phyloP scores from a whole-genome alignment of 768 basidiomycete genomes.

The Chlorophyllum brunneum region DNA sequence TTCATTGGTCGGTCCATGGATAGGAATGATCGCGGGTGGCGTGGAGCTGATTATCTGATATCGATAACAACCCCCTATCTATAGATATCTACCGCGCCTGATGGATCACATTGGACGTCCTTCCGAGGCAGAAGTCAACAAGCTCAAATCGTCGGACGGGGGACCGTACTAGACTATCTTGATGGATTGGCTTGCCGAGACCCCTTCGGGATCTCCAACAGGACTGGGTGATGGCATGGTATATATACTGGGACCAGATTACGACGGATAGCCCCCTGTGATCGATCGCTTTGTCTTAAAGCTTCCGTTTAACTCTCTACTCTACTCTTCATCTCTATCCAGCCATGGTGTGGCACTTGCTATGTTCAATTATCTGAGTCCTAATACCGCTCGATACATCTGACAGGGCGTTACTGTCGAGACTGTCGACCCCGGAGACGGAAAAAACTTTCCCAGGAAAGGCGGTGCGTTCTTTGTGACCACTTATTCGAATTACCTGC shows the following conservation, averaged over 20 bases:
- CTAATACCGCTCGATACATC: constrained; percentile 1
- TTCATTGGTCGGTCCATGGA: too few relatives aligned
- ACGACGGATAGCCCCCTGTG: background rate
- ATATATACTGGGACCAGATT: constrained; percentile 4
- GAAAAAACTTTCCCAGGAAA: constrained; percentile 55
- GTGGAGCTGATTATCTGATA: constrained; percentile 12
- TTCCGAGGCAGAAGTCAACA: background rate
- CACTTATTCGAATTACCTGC: background rate
- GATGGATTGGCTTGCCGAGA: background rate
- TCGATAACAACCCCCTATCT: constrained; percentile 10
- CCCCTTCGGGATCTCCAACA: background rate
- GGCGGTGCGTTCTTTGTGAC: constrained; percentile 51
- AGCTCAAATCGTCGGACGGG: background rate
- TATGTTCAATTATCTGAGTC: background rate
- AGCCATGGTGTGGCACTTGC: constrained; percentile 2
- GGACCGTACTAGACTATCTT: background rate
- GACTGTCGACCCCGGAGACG: constrained; percentile 55
- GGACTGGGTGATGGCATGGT: background rate
- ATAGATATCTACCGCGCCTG: background rate
- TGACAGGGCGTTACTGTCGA: constrained; percentile 71
- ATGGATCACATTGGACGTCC: too few relatives aligned
- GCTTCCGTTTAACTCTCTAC: background rate
- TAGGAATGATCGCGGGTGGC: background rate
- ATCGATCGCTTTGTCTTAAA: constrained; percentile 5
- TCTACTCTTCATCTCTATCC: background rate